A percentile compares a stretch with the other conserved stretches of the same genome.
Evolutionary conservation across 306 rosid genomes (phyloP).

Genomic region (Corylus avellana): DNA sequence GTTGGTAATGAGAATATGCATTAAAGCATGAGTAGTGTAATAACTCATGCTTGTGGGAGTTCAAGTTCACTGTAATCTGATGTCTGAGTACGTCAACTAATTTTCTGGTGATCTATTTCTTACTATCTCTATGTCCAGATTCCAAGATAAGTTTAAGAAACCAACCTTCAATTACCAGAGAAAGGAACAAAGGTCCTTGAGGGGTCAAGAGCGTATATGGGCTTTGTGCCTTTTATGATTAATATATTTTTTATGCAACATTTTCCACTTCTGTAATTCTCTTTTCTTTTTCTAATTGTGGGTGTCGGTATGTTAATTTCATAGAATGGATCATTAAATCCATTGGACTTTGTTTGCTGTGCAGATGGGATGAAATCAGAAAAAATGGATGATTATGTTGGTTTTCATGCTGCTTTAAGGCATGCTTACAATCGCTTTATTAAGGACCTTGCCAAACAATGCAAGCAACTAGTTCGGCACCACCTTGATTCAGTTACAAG

Average conservation of each 20-base stretch:
- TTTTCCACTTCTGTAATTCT: conserved; percentile 8
- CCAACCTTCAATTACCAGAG: neutral
- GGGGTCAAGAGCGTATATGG: neutral
- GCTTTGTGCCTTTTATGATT: neutral
- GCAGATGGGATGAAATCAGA: conserved; percentile 70
- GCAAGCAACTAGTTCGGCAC: conserved; percentile 86
- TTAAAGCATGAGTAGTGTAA: neutral
- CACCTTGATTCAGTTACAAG: conserved; percentile 95
- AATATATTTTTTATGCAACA: neutral
- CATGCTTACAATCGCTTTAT: conserved; percentile 71
- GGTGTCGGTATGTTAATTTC: neutral
- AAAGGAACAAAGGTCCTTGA: neutral
- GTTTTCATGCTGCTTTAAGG: conserved; percentile 93
- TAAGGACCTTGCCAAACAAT: conserved; percentile 76
- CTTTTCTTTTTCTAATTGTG: neutral
- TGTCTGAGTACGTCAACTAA: neutral
- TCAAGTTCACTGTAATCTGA: neutral
- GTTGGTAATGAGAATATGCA: neutral
- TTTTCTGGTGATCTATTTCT: neutral
- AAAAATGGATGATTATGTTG: conserved; percentile 86
- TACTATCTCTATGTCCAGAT: neutral
- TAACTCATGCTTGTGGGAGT: neutral
- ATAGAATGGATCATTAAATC: conserved; percentile 23
- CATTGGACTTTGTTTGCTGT: conserved; percentile 28
- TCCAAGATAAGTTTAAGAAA: neutral